Base-by-base conservation (phyloP, 2,329 filamentous ascomycete species). In the Apiospora saccharicola region DNA sequence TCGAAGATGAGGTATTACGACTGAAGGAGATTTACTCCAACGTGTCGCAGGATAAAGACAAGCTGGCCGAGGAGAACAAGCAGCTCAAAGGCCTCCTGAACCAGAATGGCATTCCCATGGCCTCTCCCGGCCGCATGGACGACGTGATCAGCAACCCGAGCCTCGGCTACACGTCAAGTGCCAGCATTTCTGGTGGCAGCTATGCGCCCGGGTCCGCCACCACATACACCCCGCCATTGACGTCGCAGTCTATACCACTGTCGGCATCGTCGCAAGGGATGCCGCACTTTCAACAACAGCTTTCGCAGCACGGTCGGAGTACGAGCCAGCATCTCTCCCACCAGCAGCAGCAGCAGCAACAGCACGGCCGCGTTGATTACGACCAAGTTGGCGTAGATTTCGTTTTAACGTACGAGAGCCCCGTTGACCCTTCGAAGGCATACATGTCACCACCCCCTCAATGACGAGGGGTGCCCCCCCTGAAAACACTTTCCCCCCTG, bases 1-100 rank as follows among this genome's bases (percentile, higher is more conserved):
- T 98, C 22, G 96, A 99, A 82, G 92, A 96, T 79, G 95, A 98
- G 83, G 93, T 98, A 6, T 87, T 97, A 26, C 92, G 94, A 68
- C 86, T 98, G 61, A 96, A 97, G 81, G 95, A 98, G 80, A 88
- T 92, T n/a, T 96, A 92, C 79, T 91, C 91, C 78, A 91, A 89
- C 69, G 89, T 92, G 24, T 89, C 90, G 8, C 91, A 93, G 76
- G 94, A 97, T 80, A 94, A 94, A 79, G 90, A 95, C 70, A 88
- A 89, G 70, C 85, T 95, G 12, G 88, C 89, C 67, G 91, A 94
- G 71, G 96, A 98, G 83, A 98, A 97, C 79, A 89, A 88, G 61
- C 89, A 93, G 70, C 86, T 99, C 70, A 93, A 86, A 77, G 83
- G 85, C 61, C 79, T 90, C 8, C 81, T 92, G 67, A 80, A 83